These are phyloP conservation scores for Murraya paniculata DNA, from an alignment of 345 rosid genomes.

Conservation along the genomic window DNA sequence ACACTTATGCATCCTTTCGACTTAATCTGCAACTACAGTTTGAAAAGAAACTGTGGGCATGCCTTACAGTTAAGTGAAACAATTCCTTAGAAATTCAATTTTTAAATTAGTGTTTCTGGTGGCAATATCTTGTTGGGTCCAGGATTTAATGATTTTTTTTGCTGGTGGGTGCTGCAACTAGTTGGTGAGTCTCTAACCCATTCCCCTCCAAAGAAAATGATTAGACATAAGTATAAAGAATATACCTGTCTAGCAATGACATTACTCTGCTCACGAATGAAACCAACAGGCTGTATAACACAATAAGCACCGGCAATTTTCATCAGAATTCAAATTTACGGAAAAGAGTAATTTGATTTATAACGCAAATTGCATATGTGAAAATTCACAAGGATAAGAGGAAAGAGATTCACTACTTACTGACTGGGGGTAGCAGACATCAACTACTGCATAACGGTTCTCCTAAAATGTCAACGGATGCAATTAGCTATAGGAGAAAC, in stretches of 20 bases:
- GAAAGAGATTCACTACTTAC: conserved; percentile 43
- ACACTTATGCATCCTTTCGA: neutral
- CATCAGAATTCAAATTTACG: conserved; percentile 12
- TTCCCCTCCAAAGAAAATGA: neutral
- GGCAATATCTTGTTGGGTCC: neutral
- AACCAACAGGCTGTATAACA: conserved; percentile 74
- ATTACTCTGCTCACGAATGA: conserved; percentile 83
- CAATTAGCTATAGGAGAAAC: neutral
- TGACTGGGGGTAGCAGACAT: conserved; percentile 79
- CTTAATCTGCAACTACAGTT: neutral
- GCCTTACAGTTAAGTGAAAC: neutral
- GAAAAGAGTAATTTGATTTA: neutral
- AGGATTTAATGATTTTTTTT: neutral
- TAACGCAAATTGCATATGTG: neutral
- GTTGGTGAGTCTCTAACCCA: neutral
- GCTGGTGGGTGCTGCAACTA: neutral
- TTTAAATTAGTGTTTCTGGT: neutral
- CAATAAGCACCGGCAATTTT: neutral
- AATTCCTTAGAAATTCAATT: neutral
- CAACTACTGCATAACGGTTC: conserved; percentile 82
- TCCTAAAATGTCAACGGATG: conserved; percentile 49
- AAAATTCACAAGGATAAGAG: neutral
- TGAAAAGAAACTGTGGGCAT: neutral
- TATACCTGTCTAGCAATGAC: conserved; percentile 76
- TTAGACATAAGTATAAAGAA: neutral